phyloP scores from a whole-genome alignment of 345 rosid species.

The Litchi chinensis region DNA sequence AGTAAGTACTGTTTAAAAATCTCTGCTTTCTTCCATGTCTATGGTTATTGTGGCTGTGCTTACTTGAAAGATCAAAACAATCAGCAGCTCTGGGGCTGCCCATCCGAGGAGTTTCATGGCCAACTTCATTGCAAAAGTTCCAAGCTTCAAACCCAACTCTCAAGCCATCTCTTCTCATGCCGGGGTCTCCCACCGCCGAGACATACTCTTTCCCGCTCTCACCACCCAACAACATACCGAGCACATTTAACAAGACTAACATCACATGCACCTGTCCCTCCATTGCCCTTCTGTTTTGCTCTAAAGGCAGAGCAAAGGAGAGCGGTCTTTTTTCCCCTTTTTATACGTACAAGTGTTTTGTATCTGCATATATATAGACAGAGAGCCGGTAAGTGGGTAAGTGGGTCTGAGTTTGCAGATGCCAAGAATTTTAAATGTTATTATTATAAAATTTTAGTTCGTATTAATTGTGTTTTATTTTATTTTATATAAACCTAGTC shows the following conservation, averaged over 20 bases:
- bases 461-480: too few species aligned
- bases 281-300: slow-evolving; percentile 19
- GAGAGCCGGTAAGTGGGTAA: neutral
- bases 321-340: neutral
- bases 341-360: slow-evolving; percentile 3
- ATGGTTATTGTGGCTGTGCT: slow-evolving; percentile 14
- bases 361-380: neutral
- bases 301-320: slow-evolving; percentile 1
- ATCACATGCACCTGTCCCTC: slow-evolving; percentile 18
- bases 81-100: slow-evolving; percentile 92
- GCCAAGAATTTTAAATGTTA: too few species aligned
- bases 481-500: too few species aligned
- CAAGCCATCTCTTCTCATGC: slow-evolving; percentile 74
- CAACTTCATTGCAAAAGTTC: slow-evolving; percentile 94
- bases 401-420: neutral
- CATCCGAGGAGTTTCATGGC: slow-evolving; percentile 66
- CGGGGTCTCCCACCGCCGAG: slow-evolving; percentile 83
- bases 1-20: slow-evolving; percentile 1
- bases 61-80: slow-evolving; percentile 63
- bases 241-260: slow-evolving; percentile 30
- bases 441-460: too few species aligned
- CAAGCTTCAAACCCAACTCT: slow-evolving; percentile 85
- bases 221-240: slow-evolving; percentile 20
- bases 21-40: slow-evolving; percentile 14
- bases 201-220: slow-evolving; percentile 5